Percentiles rank a stretch among this genome's conserved stretches.
Conservation (phyloP, 768 basidiomycete genomes). For the Asterophora lycoperdoides region DNA sequence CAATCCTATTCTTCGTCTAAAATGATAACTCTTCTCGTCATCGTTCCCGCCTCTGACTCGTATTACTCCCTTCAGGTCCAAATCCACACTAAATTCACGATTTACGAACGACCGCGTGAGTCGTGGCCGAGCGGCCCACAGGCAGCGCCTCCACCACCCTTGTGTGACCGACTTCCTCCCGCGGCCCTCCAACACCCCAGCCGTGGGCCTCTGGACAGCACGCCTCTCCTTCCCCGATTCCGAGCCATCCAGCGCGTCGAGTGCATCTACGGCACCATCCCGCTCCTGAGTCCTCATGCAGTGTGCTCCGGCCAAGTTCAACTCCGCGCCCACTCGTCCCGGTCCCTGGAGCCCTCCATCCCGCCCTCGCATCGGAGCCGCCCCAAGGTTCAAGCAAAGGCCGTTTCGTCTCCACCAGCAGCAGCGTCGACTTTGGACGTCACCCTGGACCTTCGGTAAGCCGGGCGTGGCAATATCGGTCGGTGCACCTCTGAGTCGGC, state of each 20-base stretch:
- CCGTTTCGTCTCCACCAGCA: constrained; percentile 52
- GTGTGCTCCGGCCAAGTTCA: constrained; percentile 95
- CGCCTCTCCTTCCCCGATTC: constrained; percentile 79
- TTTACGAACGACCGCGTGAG: constrained; percentile 78
- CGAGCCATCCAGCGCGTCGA: constrained; percentile 65
- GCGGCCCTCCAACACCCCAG: constrained; percentile 40
- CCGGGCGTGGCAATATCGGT: constrained; percentile 48
- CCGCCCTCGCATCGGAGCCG: constrained; percentile 8
- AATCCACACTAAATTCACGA: constrained; percentile 81
- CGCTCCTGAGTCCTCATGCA: constrained; percentile 82
- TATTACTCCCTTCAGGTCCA: constrained; percentile 58
- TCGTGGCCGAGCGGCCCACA: too few species aligned
- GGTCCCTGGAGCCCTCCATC: constrained; percentile 40
- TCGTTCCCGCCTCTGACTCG: background rate
- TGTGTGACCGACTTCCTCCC: constrained; percentile 85
- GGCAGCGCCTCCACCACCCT: too few species aligned
- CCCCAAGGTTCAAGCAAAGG: constrained; percentile 52
- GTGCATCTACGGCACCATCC: constrained; percentile 79
- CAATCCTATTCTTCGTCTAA: background rate
- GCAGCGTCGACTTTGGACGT: constrained; percentile 49
- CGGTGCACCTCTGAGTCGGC: constrained; percentile 52
- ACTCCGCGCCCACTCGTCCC: constrained; percentile 68
- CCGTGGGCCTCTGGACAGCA: constrained; percentile 37
- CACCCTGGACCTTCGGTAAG: constrained; percentile 72
- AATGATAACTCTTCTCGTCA: background rate